phyloP scores from a whole-genome alignment of 225 moss, liverwort and hornwort genomes.

The Marchantia polymorpha region DNA sequence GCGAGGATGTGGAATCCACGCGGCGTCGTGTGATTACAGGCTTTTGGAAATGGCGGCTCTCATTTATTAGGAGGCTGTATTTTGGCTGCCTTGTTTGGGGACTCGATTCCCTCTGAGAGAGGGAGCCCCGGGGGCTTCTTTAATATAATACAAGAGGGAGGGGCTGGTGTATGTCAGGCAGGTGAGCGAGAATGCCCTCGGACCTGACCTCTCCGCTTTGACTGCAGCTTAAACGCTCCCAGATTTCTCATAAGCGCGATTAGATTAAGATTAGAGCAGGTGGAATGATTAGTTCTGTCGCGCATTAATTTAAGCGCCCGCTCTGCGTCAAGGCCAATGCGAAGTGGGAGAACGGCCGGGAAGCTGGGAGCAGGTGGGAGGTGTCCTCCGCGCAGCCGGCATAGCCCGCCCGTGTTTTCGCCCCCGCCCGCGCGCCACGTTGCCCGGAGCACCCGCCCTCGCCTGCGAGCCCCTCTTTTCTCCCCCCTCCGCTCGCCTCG shows the following conservation, averaged over 20 bases:
- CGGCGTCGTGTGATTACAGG: constrained; percentile 15
- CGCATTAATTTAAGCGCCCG: background rate
- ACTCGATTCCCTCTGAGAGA: constrained; percentile 3
- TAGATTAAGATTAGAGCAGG: constrained; percentile 16
- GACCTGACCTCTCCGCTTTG: background rate
- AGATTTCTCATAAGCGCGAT: constrained; percentile 3
- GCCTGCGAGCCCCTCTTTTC: too few species aligned
- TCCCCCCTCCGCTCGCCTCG: too few species aligned
- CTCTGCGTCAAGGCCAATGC: constrained; percentile 11
- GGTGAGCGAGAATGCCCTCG: constrained; percentile 3
- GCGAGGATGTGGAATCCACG: constrained; percentile 19
- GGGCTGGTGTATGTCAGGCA: background rate
- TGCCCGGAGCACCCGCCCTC: too few species aligned
- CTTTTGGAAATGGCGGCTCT: constrained; percentile 24
- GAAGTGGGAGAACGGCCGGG: constrained; percentile 12
- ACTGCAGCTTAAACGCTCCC: background rate
- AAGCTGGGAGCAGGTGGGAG: constrained; percentile 9
- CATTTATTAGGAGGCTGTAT: constrained; percentile 6
- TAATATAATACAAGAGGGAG: background rate
- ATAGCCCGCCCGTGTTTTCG: constrained; percentile 9
- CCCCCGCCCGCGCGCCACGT: background rate
- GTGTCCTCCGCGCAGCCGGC: constrained; percentile 19
- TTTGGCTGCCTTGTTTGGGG: constrained; percentile 13
- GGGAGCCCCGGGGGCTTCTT: background rate
- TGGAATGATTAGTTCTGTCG: constrained; percentile 13